These are phyloP conservation scores for Gaeumannomyces sp. DNA, from an alignment of 2,329 filamentous ascomycete genomes.

Conservation along the genomic window DNA sequence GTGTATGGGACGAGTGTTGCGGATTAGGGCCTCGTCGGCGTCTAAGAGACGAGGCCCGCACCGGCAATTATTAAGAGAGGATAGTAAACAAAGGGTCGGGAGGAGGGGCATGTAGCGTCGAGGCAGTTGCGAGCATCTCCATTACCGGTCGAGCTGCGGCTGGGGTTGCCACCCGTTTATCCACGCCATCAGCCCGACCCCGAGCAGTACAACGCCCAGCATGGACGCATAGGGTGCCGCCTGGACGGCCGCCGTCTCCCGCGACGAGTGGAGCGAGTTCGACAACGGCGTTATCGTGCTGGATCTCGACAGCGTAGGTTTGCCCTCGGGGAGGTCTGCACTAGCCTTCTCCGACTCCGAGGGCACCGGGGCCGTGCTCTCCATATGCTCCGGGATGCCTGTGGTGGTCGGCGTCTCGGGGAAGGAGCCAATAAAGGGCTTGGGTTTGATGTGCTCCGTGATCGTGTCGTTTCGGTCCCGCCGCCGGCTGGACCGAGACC, in stretches of 20 bases:
- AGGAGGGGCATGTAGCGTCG: background rate
- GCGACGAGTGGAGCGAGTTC: slow-evolving; percentile 33
- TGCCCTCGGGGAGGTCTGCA: slow-evolving; percentile 26
- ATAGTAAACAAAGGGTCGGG: background rate
- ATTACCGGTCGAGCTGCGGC: slow-evolving; percentile 28
- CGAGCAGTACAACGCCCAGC: slow-evolving; percentile 73
- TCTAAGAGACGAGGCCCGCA: background rate
- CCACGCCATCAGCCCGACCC: slow-evolving; percentile 80
- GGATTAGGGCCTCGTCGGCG: background rate
- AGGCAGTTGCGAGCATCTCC: background rate
- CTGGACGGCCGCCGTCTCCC: slow-evolving; percentile 42
- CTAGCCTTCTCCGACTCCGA: slow-evolving; percentile 10
- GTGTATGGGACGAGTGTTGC: background rate
- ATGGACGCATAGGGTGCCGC: slow-evolving; percentile 73
- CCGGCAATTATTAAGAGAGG: background rate
- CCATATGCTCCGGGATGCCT: background rate
- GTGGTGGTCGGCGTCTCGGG: slow-evolving; percentile 10
- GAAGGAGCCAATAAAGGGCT: slow-evolving; percentile 5
- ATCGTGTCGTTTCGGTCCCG: slow-evolving; percentile 10
- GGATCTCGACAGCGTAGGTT: slow-evolving; percentile 38
- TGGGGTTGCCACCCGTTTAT: slow-evolving; percentile 71
- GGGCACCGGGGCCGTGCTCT: background rate
- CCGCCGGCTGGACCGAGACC: slow-evolving; percentile 30
- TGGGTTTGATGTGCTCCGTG: background rate
- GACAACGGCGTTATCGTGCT: slow-evolving; percentile 42